Evolutionary conservation across 306 rosid species (phyloP).

Genomic region (Rosa rugosa): DNA sequence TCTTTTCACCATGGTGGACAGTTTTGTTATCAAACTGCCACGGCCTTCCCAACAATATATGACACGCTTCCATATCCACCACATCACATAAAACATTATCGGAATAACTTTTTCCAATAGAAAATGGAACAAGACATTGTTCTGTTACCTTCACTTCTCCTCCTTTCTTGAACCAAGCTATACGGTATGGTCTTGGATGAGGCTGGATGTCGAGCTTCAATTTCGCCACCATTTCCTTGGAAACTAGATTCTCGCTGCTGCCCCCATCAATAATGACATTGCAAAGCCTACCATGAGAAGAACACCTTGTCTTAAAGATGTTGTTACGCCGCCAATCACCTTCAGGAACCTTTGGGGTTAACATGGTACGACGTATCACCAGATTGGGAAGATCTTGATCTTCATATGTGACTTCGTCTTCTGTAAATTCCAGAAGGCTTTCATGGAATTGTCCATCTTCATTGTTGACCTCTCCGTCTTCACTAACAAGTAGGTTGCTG

Average conservation of each 20-base stretch:
- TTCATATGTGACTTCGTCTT: too few relatives aligned
- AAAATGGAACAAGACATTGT: neutral
- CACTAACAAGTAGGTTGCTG: too few relatives aligned
- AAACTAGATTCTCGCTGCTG: too few relatives aligned
- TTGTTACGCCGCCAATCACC: neutral
- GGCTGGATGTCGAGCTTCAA: neutral
- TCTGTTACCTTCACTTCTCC: neutral
- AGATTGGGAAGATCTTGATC: neutral
- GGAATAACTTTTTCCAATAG: too few relatives aligned
- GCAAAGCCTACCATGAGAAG: neutral
- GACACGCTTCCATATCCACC: neutral
- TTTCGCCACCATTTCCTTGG: neutral
- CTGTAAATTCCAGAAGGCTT: too few relatives aligned
- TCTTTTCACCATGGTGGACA: neutral
- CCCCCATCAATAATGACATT: neutral
- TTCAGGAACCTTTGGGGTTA: neutral
- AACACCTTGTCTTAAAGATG: neutral
- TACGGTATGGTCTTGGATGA: neutral
- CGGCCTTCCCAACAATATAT: neutral
- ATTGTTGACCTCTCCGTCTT: too few relatives aligned
- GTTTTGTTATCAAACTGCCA: neutral
- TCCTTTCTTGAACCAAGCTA: neutral
- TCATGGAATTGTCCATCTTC: too few relatives aligned
- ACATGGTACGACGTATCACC: neutral
- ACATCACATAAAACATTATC: neutral